Percentiles rank a stretch among this genome's conserved stretches.
These are phyloP conservation scores for Agaricales sp. DNA, from an alignment of 1,284 basidiomycete genomes.

Conservation along the genomic window DNA sequence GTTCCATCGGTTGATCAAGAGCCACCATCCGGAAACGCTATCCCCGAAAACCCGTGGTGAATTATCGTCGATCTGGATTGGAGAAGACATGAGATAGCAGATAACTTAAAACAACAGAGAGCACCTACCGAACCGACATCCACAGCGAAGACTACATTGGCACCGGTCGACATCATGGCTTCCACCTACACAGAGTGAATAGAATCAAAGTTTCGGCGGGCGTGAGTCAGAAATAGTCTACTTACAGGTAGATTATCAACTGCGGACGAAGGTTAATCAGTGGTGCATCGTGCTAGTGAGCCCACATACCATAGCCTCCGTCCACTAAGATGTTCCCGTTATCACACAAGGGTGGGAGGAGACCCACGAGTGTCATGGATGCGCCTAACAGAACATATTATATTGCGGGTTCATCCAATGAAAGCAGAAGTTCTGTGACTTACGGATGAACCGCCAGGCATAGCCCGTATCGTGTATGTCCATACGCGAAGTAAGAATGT, in stretches of 20 bases:
- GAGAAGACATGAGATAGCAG: slow-evolving; percentile 4
- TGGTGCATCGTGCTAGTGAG: background rate
- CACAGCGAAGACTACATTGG: slow-evolving; percentile 87
- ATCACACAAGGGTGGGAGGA: slow-evolving; percentile 92
- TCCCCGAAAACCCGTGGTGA: slow-evolving; percentile 93
- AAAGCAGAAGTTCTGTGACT: slow-evolving; percentile 20
- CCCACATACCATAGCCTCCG: slow-evolving; percentile 75
- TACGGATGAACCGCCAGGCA: slow-evolving; percentile 83
- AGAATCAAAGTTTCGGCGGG: background rate
- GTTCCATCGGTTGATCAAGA: slow-evolving; percentile 88
- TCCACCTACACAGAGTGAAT: slow-evolving; percentile 47
- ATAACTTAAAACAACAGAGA: background rate
- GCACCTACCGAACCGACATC: slow-evolving; percentile 83
- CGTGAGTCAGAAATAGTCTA: no score
- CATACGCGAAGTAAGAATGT: slow-evolving; percentile 95
- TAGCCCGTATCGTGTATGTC: slow-evolving; percentile 96
- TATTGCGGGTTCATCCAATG: background rate
- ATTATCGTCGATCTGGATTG: slow-evolving; percentile 78
- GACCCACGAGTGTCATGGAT: slow-evolving; percentile 94
- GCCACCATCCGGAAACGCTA: slow-evolving; percentile 94
- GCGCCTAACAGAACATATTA: slow-evolving; percentile 58
- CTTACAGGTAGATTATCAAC: slow-evolving; percentile 87
- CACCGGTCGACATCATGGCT: slow-evolving; percentile 89
- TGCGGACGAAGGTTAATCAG: slow-evolving; percentile 18
- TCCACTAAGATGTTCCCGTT: slow-evolving; percentile 93